Evolutionary conservation across 1,284 basidiomycete genomes (phyloP), one percentile per base, ranked within the genome.

Genomic region (Ustilago bromivora): DNA sequence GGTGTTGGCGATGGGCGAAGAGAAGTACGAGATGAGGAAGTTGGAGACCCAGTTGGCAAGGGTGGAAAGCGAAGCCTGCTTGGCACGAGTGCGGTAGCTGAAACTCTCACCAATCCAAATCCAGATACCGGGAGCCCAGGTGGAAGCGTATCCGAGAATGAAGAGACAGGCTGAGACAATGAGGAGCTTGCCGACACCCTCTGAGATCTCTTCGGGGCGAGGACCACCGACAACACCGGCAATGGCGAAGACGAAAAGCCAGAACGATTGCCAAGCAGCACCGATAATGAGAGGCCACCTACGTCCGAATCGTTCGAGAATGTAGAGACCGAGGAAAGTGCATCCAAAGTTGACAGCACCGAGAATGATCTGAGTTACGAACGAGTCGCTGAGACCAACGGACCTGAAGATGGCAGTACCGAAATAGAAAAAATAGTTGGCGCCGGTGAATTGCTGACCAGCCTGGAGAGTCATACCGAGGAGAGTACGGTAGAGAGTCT

Each of bases 101-200:
- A 93, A 93, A 1, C 91, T 92, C 86, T 94, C 92, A 3, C 82
- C 80, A 59, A 85, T 75, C 63, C 82, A 76, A 47, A 83, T 67
- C 84, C 84, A 86, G 23, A 83, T 80, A 52, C 84, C 84, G 1
- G 84, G 84, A 1, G 83, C 84, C 92, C 92, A 93, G 23, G 92
- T 93, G 86, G 89, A 90, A 2, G 92, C 92, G 82, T 91, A 94
- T 13, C 92, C 92, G 36, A 92, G 85, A 82, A 94, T 93, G 87
- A 93, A 93, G 82, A 94, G 81, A 82, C 92, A 93, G 0, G 92
- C 91, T n/a, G 90, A 89, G 74, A 92, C 90, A 76, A 94, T 93
- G 90, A 93, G 91, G 28, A 93, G 77, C 78, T 89, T 89, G 36
- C 91, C 92, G 7, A 79, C 70, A 31, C 53, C 63, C 9, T 66